Evolutionary conservation across 805 yeast genomes (phyloP).

Genomic region (Allodekkera sacchari): DNA sequence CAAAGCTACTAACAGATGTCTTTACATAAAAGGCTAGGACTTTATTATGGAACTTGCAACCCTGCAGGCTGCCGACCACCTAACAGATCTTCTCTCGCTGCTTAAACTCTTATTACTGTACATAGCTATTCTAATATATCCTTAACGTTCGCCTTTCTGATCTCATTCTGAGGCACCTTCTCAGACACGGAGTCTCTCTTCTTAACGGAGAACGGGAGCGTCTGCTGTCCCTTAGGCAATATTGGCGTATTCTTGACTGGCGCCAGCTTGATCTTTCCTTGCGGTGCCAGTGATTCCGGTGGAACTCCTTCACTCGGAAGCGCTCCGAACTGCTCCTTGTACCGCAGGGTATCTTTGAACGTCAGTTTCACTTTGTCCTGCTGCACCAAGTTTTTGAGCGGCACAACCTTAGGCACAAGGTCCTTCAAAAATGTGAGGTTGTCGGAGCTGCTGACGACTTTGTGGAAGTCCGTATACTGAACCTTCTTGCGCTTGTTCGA

Average conservation of each 20-base stretch:
- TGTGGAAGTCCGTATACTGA: slow-evolving; percentile 62
- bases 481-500: slow-evolving; percentile 60
- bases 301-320: background rate
- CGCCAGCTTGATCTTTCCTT: background rate
- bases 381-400: slow-evolving; percentile 39
- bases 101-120: no score
- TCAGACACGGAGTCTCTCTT: no score
- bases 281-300: background rate
- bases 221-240: background rate
- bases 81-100: no score
- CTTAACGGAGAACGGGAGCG: no score
- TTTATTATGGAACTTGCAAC: no score
- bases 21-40: no score
- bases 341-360: slow-evolving; percentile 6
- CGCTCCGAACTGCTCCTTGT: slow-evolving; percentile 1
- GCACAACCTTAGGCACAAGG: slow-evolving; percentile 56
- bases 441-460: slow-evolving; percentile 51
- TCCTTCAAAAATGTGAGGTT: slow-evolving; percentile 55
- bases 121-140: no score
- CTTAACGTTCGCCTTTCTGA: no score
- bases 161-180: no score
- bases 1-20: no score
- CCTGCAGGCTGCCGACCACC: no score
- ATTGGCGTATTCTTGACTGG: slow-evolving; percentile 1
- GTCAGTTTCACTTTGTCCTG: slow-evolving; percentile 29